Evolutionary conservation across 2,329 filamentous ascomycete genomes (phyloP), one percentile per base, ranked within the genome.

Genomic region (Aureobasidium mangrovei): DNA sequence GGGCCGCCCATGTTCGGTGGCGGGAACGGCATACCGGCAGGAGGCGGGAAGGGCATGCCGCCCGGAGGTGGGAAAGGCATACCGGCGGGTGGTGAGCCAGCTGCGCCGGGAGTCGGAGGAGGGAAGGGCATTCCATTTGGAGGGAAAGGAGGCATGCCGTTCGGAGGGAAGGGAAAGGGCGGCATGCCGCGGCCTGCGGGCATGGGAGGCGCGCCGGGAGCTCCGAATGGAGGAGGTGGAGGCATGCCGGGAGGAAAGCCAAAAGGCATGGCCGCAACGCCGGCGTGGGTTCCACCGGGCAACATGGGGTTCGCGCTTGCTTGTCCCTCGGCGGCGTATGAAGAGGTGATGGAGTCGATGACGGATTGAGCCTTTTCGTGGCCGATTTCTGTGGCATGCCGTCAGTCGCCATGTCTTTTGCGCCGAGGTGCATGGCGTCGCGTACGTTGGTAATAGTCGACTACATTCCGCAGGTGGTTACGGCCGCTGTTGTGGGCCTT

Each of bases 331-430:
- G 89, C 90, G 60, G 88, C 88, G 74, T 98, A 97, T 38, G 91
- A 95, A 41, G 84, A 88, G 40, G 93, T 97, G 72, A 98, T 98
- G 63, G 86, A 91, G 75, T 98, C 93, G 69, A 98, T 98, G 63
- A 98, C 93, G 47, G 87, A 93, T 73, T 98, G 93, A 57, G 93
- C 91, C 75, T 97, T 95, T 74, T 97, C 93, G 72, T 96, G 91
- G 45, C 91, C 93, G 70, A 98, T 97, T 76, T 97, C 88, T 91
- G 66, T 6, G 7, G 28, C 43, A 24, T 29, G 7, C 39, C 32
- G 54, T 55, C 12, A 55, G 46, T 51, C 32, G 52, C 18, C 54
- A 44, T 40, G n/a, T 39, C 46, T 51, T 52, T n/a, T 4, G 42
- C 28, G 10, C 35, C 27, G 3, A 27, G n/a, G 32, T 18, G 31